These are phyloP conservation scores for Monosporozyma unispora DNA, from an alignment of 805 yeast species.

Conservation along the genomic window DNA sequence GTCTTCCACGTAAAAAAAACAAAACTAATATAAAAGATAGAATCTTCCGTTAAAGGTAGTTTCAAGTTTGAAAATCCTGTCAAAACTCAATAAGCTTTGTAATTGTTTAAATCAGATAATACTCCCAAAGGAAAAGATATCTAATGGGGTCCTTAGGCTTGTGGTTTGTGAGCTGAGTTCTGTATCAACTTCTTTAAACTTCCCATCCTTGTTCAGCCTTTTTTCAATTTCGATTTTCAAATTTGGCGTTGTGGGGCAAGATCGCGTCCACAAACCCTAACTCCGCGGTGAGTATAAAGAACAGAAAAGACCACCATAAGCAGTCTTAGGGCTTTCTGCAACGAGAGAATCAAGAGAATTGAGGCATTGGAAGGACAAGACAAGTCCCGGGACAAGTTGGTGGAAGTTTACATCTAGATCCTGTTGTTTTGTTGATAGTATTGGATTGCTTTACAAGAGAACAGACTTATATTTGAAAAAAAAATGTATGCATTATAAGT, in stretches of 20 bases:
- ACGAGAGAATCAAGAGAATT: neutral
- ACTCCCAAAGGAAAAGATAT: neutral
- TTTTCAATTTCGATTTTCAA: neutral
- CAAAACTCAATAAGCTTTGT: neutral
- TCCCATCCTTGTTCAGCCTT: neutral
- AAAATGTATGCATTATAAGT: neutral
- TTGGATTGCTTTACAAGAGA: no score
- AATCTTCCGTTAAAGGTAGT: neutral
- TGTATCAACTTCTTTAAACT: neutral
- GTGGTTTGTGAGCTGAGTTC: neutral
- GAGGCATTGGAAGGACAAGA: neutral
- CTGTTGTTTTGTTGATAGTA: neutral
- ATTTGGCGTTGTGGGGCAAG: neutral
- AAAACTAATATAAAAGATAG: neutral
- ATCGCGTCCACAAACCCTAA: neutral
- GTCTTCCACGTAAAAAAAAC: neutral
- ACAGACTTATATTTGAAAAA: neutral
- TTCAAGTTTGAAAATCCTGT: neutral
- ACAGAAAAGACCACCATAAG: neutral
- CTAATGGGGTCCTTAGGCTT: neutral
- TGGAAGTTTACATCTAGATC: no score
- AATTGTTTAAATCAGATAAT: neutral
- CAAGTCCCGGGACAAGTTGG: neutral
- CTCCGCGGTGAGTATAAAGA: neutral
- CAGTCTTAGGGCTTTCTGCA: neutral